These are phyloP conservation scores for Tulasnella sp. DNA, from an alignment of 768 basidiomycete species.

Conservation along the genomic window DNA sequence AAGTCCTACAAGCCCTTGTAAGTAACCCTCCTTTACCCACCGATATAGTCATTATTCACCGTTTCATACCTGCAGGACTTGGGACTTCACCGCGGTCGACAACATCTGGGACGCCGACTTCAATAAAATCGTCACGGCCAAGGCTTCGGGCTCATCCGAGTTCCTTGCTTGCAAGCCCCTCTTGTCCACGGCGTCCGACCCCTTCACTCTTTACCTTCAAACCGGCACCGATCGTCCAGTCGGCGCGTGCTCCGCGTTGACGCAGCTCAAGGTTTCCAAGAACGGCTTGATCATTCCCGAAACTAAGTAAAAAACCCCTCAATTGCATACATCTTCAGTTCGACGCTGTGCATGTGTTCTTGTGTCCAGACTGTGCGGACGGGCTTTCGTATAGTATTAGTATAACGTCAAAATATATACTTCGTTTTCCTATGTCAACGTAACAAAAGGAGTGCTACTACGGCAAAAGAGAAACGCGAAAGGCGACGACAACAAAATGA, in stretches of 20 bases:
- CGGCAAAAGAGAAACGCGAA: neutral
- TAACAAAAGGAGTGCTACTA: neutral
- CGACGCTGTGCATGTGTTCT: too few relatives aligned
- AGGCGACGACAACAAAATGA: neutral
- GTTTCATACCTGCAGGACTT: neutral
- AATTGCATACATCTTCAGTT: too few relatives aligned
- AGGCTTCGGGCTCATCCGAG: neutral
- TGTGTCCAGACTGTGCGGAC: neutral
- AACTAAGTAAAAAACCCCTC: neutral
- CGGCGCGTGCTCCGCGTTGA: neutral
- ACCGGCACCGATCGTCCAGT: slow-evolving; percentile 1
- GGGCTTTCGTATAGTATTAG: neutral
- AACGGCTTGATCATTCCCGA: neutral
- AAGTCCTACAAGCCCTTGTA: slow-evolving; percentile 14
- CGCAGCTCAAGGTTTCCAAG: slow-evolving; percentile 4
- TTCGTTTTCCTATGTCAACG: neutral
- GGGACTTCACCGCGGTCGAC: neutral
- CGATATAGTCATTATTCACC: too few relatives aligned
- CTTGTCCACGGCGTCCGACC: neutral
- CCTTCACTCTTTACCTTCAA: slow-evolving; percentile 6
- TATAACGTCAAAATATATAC: neutral
- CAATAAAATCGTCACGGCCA: neutral
- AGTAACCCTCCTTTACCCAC: too few relatives aligned
- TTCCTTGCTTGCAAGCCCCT: slow-evolving; percentile 9
- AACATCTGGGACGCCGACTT: slow-evolving; percentile 14